Percentiles rank a stretch among this genome's conserved stretches.
phyloP scores from a whole-genome alignment of 768 basidiomycete species.

The Auricularia auricula-judae region DNA sequence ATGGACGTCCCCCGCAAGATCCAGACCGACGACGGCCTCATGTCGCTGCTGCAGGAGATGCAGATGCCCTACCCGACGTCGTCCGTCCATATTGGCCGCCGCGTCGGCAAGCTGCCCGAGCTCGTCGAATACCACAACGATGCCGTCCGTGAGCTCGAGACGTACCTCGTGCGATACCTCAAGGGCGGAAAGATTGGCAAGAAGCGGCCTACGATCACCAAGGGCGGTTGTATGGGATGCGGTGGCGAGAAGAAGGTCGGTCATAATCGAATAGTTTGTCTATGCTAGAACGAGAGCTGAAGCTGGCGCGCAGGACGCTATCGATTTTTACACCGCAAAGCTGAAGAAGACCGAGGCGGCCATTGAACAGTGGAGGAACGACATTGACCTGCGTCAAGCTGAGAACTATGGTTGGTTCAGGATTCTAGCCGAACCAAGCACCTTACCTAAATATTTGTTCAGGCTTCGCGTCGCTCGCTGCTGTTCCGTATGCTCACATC shows the following conservation, averaged over 20 bases:
- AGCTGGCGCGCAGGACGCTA: constrained; percentile 49
- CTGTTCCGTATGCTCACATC: constrained; percentile 78
- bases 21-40: constrained; percentile 79
- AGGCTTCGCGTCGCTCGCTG: constrained; percentile 80
- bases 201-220: constrained; percentile 68
- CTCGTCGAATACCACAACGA: constrained; percentile 87
- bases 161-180: constrained; percentile 79
- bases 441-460: too few relatives aligned
- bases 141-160: constrained; percentile 89
- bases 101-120: constrained; percentile 79
- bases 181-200: constrained; percentile 70
- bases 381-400: constrained; percentile 63
- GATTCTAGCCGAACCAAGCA: too few relatives aligned
- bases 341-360: constrained; percentile 56
- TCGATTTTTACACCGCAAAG: constrained; percentile 72
- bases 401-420: constrained; percentile 54
- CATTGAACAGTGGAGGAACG: constrained; percentile 59
- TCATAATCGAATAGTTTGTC: not conserved
- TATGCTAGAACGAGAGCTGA: not conserved
- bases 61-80: constrained; percentile 83
- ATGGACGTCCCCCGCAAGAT: constrained; percentile 66
- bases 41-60: constrained; percentile 58
- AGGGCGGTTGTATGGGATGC: constrained; percentile 71
- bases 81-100: constrained; percentile 79
- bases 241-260: constrained; percentile 60